Percentiles rank a stretch among this genome's conserved stretches.
Evolutionary conservation across 208 protist species (phyloP).

Genomic region (Trypanosoma platydactyli): DNA sequence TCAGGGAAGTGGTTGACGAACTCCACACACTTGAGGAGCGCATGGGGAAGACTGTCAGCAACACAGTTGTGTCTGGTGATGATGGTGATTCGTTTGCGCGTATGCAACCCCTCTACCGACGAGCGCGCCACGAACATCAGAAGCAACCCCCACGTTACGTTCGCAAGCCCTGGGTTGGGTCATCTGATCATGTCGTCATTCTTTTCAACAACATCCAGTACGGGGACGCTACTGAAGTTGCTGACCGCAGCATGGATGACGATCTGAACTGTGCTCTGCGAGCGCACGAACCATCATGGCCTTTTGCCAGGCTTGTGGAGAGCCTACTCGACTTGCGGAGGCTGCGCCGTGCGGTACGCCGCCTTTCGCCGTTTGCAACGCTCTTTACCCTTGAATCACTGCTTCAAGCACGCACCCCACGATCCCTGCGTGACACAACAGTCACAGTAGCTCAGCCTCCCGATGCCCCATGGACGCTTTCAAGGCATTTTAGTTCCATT

Average conservation of each 20-base stretch:
- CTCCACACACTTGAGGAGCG: conserved; percentile 52
- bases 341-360: conserved; percentile 53
- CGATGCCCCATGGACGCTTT: conserved; percentile 81
- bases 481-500: conserved; percentile 65
- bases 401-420: conserved; percentile 41
- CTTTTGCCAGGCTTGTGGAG: conserved; percentile 54
- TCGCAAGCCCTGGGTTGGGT: conserved; percentile 39
- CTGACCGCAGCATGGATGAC: conserved; percentile 56
- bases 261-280: conserved; percentile 52
- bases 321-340: conserved; percentile 76
- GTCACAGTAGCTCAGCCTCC: conserved; percentile 23
- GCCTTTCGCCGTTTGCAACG: conserved; percentile 50
- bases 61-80: background rate
- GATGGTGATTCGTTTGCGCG: conserved; percentile 3
- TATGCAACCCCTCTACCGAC: conserved; percentile 13
- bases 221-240: conserved; percentile 34
- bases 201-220: conserved; percentile 43
- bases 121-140: conserved; percentile 30
- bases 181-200: conserved; percentile 37
- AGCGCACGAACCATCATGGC: conserved; percentile 56
- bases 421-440: conserved; percentile 1
- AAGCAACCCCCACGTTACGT: conserved; percentile 28
- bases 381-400: conserved; percentile 54
- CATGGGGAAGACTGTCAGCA: conserved; percentile 5
- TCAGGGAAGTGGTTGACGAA: conserved; percentile 65